Evolutionary conservation across 768 basidiomycete genomes (phyloP).

Genomic region (Galerina marginata): DNA sequence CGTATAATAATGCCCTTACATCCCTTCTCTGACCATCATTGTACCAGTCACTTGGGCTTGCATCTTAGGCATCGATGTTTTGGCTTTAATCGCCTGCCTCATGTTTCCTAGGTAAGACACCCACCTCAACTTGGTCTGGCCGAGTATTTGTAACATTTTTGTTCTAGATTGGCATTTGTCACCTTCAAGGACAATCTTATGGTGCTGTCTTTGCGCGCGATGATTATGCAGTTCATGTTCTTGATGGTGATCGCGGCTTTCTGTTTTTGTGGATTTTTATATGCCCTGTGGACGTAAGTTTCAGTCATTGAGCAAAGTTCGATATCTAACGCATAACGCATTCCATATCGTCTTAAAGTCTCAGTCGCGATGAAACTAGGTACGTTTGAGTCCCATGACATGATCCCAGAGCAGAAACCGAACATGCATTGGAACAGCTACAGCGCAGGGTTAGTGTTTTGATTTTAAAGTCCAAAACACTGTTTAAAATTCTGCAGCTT

Average conservation of each 20-base stretch:
- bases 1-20: conserved; percentile 22
- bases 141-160: background rate
- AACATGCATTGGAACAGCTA: conserved; percentile 26
- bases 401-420: too few relatives aligned
- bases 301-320: background rate
- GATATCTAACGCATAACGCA: conserved; percentile 7
- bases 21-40: background rate
- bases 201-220: conserved; percentile 85
- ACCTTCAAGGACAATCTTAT: conserved; percentile 82
- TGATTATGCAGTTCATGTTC: conserved; percentile 89
- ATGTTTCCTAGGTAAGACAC: conserved; percentile 79
- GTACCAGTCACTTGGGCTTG: conserved; percentile 67
- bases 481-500: conserved; percentile 17
- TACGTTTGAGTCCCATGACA: conserved; percentile 33
- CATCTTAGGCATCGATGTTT: conserved; percentile 75
- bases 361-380: conserved; percentile 66
- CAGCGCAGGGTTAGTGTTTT: conserved; percentile 30
- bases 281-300: conserved; percentile 91
- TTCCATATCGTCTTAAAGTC: conserved; percentile 41
- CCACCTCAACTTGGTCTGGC: background rate
- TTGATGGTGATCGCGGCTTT: conserved; percentile 87
- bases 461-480: background rate
- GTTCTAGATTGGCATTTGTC: conserved; percentile 82
- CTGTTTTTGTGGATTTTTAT: conserved; percentile 92
- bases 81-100: conserved; percentile 88